Evolutionary conservation across 805 yeast species (phyloP), one percentile per base, ranked within the genome.

Genomic region (Kodamaea fukazawae): DNA sequence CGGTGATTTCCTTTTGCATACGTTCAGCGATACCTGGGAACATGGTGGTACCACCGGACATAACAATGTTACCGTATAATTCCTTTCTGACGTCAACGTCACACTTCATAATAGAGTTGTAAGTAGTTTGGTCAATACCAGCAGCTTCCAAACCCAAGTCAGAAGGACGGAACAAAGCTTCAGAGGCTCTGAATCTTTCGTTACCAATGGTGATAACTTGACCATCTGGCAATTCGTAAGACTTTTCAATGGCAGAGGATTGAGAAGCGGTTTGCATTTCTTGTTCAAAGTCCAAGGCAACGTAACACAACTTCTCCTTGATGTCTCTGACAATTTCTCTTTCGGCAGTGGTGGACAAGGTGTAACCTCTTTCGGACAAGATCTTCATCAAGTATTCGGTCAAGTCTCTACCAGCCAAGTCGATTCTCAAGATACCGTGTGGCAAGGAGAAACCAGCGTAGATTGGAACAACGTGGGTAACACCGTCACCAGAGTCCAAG

Each of bases 11-110:
- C 87, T 91, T 91, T 81, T 91, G 98, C 96, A 93, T 88, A 81
- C 99, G 91, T 82, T 93, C 98, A 73, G 97, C 97, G 72, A 93
- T 90, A 79, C 99, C 99, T 75, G 97, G 97, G 96, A 89, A 93
- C 98, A 93, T 89, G 59, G 99, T 93, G 62, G 98, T 90, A 86
- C 99, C 99, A 81, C 99, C 99, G 57, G 98, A 90, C 93, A 93
- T 85, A 69, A 93, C 99, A 65, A 93, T 93, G 85, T 93, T 93
- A 76, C 95, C 95, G 80, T 93, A 93, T 72, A 93, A 82, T 73
- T 91, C 98, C 79, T 87, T 91, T 77, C 99, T 87, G 58, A 93
- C 96, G 76, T 93, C 99, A 60, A 93, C 85, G 76, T 93, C 99
- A 78, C 97, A 90, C 88, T 90, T 91, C 81, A 85, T 87, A 78